phyloP scores from a whole-genome alignment of 2,329 filamentous ascomycete genomes.

The Ophiosphaerella narmari region DNA sequence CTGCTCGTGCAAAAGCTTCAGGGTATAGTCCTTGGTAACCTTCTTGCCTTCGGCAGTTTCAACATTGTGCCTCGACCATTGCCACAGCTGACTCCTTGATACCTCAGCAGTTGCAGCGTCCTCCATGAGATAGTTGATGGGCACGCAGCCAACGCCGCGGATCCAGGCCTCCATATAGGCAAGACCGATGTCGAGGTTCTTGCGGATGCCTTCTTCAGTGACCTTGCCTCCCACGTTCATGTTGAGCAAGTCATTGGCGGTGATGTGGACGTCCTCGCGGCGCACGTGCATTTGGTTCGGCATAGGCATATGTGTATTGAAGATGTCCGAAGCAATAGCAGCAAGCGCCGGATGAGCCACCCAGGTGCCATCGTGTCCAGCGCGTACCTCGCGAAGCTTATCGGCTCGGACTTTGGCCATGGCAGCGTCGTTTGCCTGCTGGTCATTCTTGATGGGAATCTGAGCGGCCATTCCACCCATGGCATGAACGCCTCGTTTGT shows the following conservation, averaged over 20 bases:
- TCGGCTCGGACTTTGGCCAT: slow-evolving; percentile 93
- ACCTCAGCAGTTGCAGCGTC: slow-evolving; percentile 97
- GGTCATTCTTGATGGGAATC: slow-evolving; percentile 97
- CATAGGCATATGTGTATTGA: slow-evolving; percentile 98
- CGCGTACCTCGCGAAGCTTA: slow-evolving; percentile 93
- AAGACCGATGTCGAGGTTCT: slow-evolving; percentile 96
- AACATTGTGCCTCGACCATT: slow-evolving; percentile 80
- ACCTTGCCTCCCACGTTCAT: slow-evolving; percentile 95
- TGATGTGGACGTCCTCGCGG: slow-evolving; percentile 85
- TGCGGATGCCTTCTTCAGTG: slow-evolving; percentile 92
- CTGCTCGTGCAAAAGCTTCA: slow-evolving; percentile 85
- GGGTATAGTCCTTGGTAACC: slow-evolving; percentile 89
- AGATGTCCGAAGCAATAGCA: slow-evolving; percentile 83
- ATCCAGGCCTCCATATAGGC: slow-evolving; percentile 99
- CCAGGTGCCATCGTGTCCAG: slow-evolving; percentile 96
- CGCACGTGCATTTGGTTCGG: slow-evolving; percentile 94
- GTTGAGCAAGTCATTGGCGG: slow-evolving; percentile 89
- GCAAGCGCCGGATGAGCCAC: slow-evolving; percentile 95
- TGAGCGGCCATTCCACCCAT: slow-evolving; percentile 99
- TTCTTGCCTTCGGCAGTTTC: slow-evolving; percentile 85
- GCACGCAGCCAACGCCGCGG: slow-evolving; percentile 90
- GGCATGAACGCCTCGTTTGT: slow-evolving; percentile 93
- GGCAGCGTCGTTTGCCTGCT: slow-evolving; percentile 85
- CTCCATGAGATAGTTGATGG: slow-evolving; percentile 98
- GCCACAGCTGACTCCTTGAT: slow-evolving; percentile 91